Evolutionary conservation across 164 flowering plant genomes (phyloP).

Genomic region (Magnolia officinalis): DNA sequence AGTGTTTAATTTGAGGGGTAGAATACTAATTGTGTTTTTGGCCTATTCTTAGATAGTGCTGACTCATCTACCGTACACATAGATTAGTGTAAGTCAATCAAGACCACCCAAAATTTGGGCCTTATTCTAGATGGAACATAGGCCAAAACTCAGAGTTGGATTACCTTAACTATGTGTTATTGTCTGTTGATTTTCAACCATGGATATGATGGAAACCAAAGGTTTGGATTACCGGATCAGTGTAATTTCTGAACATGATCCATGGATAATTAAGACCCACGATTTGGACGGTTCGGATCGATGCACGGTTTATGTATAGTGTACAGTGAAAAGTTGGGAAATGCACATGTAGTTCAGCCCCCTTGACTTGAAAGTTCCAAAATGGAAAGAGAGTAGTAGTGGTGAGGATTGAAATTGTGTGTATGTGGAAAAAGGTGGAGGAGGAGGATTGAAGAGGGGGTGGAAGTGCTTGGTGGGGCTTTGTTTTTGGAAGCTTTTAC

Average conservation of each 20-base stretch:
- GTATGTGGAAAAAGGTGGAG: neutral
- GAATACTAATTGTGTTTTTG: neutral
- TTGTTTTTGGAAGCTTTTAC: neutral
- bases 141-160: neutral
- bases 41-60: neutral
- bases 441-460: neutral
- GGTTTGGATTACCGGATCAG: neutral
- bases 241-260: neutral
- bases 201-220: no score
- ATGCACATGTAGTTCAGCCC: no score
- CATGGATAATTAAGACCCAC: no score
- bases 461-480: slow-evolving; percentile 10
- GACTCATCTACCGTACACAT: neutral
- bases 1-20: neutral
- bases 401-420: slow-evolving; percentile 12
- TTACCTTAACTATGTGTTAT: neutral
- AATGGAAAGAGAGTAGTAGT: neutral
- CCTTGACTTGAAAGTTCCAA: slow-evolving; percentile 18
- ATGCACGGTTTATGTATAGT: neutral
- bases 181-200: neutral
- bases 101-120: neutral
- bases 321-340: neutral
- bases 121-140: neutral
- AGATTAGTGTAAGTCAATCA: neutral
- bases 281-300: neutral